Evolutionary conservation across 257 asterid genomes (phyloP).

Genomic region (Lavandula angustifolia): DNA sequence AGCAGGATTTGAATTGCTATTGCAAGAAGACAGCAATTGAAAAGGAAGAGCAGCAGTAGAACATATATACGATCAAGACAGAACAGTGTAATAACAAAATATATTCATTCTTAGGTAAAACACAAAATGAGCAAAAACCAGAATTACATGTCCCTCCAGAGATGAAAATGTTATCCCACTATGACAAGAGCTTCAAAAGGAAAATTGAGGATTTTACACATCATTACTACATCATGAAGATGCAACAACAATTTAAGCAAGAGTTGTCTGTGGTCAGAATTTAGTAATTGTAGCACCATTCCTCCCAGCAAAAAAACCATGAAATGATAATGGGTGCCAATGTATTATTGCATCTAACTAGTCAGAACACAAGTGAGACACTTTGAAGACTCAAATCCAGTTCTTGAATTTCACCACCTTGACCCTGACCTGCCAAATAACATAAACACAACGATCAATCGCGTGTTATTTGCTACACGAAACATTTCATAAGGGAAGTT

Average conservation of each 20-base stretch:
- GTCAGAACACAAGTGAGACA: conserved; percentile 37
- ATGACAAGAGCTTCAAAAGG: conserved; percentile 24
- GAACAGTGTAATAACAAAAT: neutral
- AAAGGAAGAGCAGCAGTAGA: neutral
- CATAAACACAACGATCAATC: neutral
- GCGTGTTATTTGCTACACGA: too few relatives aligned
- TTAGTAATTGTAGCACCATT: conserved; percentile 46
- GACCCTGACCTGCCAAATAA: conserved; percentile 70
- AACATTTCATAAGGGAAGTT: neutral
- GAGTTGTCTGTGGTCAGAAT: conserved; percentile 36
- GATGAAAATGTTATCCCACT: conserved; percentile 26
- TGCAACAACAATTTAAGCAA: conserved; percentile 40
- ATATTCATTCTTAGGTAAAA: neutral
- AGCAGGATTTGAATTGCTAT: too few relatives aligned
- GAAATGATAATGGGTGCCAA: conserved; percentile 38
- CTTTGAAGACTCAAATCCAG: neutral
- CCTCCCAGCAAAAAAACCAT: conserved; percentile 53
- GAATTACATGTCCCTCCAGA: conserved; percentile 23
- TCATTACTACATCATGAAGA: conserved; percentile 30
- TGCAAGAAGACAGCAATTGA: neutral
- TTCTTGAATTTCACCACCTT: conserved; percentile 64
- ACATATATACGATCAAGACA: neutral
- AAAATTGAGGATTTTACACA: conserved; percentile 43
- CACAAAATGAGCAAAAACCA: conserved; percentile 5
- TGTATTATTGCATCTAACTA: conserved; percentile 49